These are phyloP conservation scores for Petunia hybrid DNA, from an alignment of 305 asterid genomes.

Conservation along the genomic window DNA sequence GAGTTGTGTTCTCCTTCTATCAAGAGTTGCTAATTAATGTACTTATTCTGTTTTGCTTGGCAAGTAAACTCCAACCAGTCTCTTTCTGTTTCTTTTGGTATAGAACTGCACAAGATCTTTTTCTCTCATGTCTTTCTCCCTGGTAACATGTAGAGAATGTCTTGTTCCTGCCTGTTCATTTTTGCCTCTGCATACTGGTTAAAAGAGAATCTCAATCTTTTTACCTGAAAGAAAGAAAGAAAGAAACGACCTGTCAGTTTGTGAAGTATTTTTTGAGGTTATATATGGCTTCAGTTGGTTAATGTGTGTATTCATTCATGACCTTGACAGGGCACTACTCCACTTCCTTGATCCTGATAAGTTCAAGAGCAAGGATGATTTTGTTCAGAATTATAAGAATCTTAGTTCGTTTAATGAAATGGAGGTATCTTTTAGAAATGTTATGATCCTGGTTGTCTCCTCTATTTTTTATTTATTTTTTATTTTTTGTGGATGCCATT, in stretches of 20 bases:
- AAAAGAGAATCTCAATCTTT: background rate
- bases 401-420: slow-evolving; percentile 90
- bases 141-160: background rate
- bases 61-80: background rate
- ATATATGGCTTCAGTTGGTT: slow-evolving; percentile 19
- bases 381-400: slow-evolving; percentile 94
- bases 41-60: no score
- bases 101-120: slow-evolving; percentile 15
- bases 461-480: slow-evolving; percentile 8
- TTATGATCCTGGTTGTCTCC: slow-evolving; percentile 16
- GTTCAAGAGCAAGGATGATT: slow-evolving; percentile 90
- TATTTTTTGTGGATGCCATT: slow-evolving; percentile 26
- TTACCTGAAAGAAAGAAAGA: background rate
- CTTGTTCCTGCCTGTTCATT: slow-evolving; percentile 9
- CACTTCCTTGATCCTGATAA: slow-evolving; percentile 98
- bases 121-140: slow-evolving; percentile 1
- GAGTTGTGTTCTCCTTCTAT: background rate
- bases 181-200: slow-evolving; percentile 25
- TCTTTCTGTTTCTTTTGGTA: slow-evolving; percentile 8
- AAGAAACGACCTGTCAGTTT: background rate
- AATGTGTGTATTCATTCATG: slow-evolving; percentile 37
- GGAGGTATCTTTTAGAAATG: slow-evolving; percentile 62
- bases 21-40: background rate
- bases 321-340: slow-evolving; percentile 90
- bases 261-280: slow-evolving; percentile 16